Percentiles rank a stretch among this genome's conserved stretches.
Evolutionary conservation across 768 basidiomycete genomes (phyloP).

Genomic region (Termitomyces sp.): DNA sequence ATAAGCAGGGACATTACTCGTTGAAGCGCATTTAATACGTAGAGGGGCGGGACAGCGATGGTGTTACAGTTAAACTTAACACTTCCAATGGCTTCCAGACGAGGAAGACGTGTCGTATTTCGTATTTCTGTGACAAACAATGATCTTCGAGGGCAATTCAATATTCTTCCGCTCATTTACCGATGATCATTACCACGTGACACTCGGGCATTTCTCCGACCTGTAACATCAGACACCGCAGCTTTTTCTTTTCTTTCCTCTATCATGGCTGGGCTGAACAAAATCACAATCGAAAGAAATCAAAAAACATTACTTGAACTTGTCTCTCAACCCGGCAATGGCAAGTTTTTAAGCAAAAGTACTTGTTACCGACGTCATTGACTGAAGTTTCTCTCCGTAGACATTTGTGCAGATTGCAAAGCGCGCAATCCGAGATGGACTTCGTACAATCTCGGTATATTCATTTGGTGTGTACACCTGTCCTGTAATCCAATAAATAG

Average conservation of each 20-base stretch:
- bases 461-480: slow-evolving; percentile 59
- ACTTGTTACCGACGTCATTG: slow-evolving; percentile 9
- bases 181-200: not conserved
- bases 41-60: not conserved
- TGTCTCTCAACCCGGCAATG: slow-evolving; percentile 71
- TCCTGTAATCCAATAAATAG: not conserved
- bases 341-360: slow-evolving; percentile 31
- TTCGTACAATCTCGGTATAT: slow-evolving; percentile 82
- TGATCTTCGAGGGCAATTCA: too few relatives aligned
- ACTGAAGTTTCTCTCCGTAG: slow-evolving; percentile 32
- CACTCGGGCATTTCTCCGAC: not conserved
- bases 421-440: slow-evolving; percentile 86
- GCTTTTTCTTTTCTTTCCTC: not conserved
- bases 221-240: not conserved
- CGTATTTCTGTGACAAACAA: not conserved
- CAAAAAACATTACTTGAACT: slow-evolving; percentile 66
- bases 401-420: slow-evolving; percentile 90
- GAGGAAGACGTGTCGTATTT: too few relatives aligned
- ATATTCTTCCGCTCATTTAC: not conserved
- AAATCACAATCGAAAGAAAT: slow-evolving; percentile 58
- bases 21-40: not conserved
- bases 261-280: slow-evolving; percentile 38
- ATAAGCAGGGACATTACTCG: too few relatives aligned
- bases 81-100: not conserved
- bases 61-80: not conserved